These are phyloP conservation scores for Monosporascus sp. DNA, from an alignment of 2,329 filamentous ascomycete species.

Conservation along the genomic window DNA sequence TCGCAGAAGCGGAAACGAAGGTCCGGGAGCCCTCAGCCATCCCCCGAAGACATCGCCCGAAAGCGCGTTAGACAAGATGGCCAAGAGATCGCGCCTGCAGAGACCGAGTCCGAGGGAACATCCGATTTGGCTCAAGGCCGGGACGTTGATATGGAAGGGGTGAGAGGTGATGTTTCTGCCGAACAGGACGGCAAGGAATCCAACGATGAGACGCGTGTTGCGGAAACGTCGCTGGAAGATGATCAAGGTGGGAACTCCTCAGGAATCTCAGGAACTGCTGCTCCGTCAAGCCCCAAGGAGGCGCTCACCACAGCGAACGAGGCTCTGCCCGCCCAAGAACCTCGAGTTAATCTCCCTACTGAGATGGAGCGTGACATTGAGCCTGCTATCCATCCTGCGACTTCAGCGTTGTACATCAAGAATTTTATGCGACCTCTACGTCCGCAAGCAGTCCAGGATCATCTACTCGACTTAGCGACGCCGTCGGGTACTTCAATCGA, in stretches of 20 bases:
- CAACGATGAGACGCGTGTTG: neutral
- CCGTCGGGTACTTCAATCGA: slow-evolving; percentile 46
- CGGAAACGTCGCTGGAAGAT: neutral
- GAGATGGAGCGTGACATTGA: slow-evolving; percentile 31
- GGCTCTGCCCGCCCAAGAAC: slow-evolving; percentile 14
- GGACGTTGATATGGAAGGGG: slow-evolving; percentile 11
- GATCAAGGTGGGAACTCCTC: neutral
- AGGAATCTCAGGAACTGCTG: slow-evolving; percentile 1
- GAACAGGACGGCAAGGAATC: neutral
- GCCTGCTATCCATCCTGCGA: slow-evolving; percentile 65
- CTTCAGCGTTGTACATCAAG: slow-evolving; percentile 78
- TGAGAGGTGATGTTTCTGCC: slow-evolving; percentile 2
- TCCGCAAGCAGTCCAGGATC: slow-evolving; percentile 57
- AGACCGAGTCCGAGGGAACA: neutral
- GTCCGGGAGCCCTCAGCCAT: slow-evolving; percentile 56
- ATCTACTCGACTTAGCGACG: slow-evolving; percentile 66
- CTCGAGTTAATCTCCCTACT: slow-evolving; percentile 8
- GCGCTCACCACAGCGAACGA: slow-evolving; percentile 11
- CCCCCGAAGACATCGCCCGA: slow-evolving; percentile 44
- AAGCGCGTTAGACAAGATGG: slow-evolving; percentile 50
- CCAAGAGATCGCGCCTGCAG: slow-evolving; percentile 5
- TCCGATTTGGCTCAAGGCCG: slow-evolving; percentile 1
- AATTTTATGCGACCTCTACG: slow-evolving; percentile 86
- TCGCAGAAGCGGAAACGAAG: slow-evolving; percentile 62
- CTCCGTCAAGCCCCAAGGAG: slow-evolving; percentile 4